Conservation (phyloP, 768 basidiomycete genomes). For the Calocera cornea region DNA sequence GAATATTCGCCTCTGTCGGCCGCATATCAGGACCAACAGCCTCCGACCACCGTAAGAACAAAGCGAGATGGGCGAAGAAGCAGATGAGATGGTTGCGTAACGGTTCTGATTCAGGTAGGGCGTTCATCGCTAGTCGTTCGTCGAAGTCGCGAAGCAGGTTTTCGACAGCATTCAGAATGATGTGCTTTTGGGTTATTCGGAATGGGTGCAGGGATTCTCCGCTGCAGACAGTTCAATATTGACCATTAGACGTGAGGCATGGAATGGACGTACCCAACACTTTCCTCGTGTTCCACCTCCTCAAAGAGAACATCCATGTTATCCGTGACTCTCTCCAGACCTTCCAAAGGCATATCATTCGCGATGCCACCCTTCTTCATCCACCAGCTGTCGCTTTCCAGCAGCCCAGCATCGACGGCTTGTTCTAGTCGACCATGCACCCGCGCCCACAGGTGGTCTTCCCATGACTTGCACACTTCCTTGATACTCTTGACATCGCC, state of each 20-base stretch:
- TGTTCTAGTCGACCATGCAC: conserved; percentile 70
- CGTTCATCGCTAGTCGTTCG: conserved; percentile 20
- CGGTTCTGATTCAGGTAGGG: conserved; percentile 8
- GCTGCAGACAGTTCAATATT: too few species aligned
- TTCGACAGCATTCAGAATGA: conserved; percentile 59
- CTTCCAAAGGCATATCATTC: conserved; percentile 55
- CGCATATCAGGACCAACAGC: conserved; percentile 55
- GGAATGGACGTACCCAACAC: not conserved
- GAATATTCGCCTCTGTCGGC: conserved; percentile 48
- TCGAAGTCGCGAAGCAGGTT: conserved; percentile 47
- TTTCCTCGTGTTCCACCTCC: not conserved
- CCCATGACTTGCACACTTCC: conserved; percentile 75
- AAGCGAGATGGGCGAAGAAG: conserved; percentile 89
- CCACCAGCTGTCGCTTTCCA: conserved; percentile 22
- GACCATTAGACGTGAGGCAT: not conserved
- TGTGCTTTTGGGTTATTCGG: conserved; percentile 66
- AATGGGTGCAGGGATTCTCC: conserved; percentile 43
- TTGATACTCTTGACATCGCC: conserved; percentile 52
- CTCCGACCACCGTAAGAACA: conserved; percentile 76
- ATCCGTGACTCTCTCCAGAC: conserved; percentile 42
- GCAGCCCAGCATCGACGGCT: conserved; percentile 56
- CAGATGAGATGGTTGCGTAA: conserved; percentile 35
- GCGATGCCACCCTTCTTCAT: conserved; percentile 31
- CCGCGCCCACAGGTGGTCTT: conserved; percentile 91
- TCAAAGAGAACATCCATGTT: conserved; percentile 42